These are phyloP conservation scores for Hericium rajendrae DNA, from an alignment of 768 basidiomycete species.

Conservation along the genomic window DNA sequence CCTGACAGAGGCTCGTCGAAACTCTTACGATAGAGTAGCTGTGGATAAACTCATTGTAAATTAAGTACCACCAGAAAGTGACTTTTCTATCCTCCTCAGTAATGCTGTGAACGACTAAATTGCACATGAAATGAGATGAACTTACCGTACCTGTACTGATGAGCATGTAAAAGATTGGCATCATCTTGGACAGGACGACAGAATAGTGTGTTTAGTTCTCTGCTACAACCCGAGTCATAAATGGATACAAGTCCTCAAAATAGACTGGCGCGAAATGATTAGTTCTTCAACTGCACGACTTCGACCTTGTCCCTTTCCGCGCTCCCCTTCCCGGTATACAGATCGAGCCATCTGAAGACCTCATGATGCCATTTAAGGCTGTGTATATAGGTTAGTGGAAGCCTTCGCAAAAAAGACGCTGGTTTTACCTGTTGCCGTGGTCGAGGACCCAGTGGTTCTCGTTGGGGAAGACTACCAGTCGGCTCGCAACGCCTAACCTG, in stretches of 20 bases:
- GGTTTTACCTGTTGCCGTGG: slow-evolving; percentile 58
- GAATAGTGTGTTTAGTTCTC: too few relatives aligned
- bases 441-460: slow-evolving; percentile 92
- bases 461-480: slow-evolving; percentile 77
- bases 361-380: slow-evolving; percentile 95
- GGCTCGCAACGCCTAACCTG: slow-evolving; percentile 63
- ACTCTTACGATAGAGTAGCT: too few relatives aligned
- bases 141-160: too few relatives aligned
- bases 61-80: too few relatives aligned
- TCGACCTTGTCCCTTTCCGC: slow-evolving; percentile 4
- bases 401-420: background rate
- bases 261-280: background rate
- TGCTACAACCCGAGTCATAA: too few relatives aligned
- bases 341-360: slow-evolving; percentile 83
- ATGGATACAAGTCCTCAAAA: background rate
- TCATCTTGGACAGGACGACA: too few relatives aligned
- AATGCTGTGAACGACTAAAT: too few relatives aligned
- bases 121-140: too few relatives aligned
- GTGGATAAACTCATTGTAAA: too few relatives aligned
- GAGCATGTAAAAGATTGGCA: too few relatives aligned
- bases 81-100: too few relatives aligned
- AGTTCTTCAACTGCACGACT: background rate
- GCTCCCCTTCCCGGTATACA: slow-evolving; percentile 39
- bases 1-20: too few relatives aligned
- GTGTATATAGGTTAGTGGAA: background rate